Evolutionary conservation across 768 basidiomycete species (phyloP).

Genomic region (Nidularia sp.): DNA sequence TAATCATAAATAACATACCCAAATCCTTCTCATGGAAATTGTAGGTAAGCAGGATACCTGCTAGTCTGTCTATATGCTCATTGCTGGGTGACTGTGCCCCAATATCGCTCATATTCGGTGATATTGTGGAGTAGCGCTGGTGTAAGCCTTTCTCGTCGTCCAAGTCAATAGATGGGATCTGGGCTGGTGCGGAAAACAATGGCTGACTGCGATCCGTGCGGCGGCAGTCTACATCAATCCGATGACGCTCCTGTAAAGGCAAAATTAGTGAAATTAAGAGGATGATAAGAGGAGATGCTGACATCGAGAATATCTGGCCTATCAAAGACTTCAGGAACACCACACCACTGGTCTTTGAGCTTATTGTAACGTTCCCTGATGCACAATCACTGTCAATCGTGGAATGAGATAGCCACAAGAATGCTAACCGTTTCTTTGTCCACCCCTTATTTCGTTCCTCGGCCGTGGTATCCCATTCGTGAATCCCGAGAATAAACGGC

Average conservation of each 20-base stretch:
- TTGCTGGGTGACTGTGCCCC: constrained; percentile 88
- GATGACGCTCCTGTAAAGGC: constrained; percentile 70
- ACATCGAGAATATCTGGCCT: constrained; percentile 81
- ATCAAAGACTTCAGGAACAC: constrained; percentile 77
- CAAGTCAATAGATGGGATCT: constrained; percentile 24
- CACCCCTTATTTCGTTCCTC: constrained; percentile 58
- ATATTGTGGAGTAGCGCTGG: constrained; percentile 66
- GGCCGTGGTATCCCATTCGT: constrained; percentile 71
- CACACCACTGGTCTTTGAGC: constrained; percentile 80
- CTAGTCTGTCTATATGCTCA: constrained; percentile 88
- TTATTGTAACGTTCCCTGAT: constrained; percentile 64
- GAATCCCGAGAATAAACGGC: constrained; percentile 87
- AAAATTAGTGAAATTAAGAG: constrained; percentile 1
- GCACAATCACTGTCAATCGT: constrained; percentile 1
- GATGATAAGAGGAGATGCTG: constrained; percentile 10
- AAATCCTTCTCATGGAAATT: constrained; percentile 87
- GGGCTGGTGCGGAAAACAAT: constrained; percentile 59
- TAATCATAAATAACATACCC: constrained; percentile 35
- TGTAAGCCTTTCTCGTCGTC: constrained; percentile 51
- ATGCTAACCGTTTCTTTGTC: constrained; percentile 56
- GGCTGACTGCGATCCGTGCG: constrained; percentile 94
- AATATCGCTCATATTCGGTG: constrained; percentile 66
- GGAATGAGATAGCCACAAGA: background rate
- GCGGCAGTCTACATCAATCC: constrained; percentile 95
- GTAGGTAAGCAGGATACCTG: constrained; percentile 83